A percentile compares a stretch with the other conserved stretches of the same genome.
Evolutionary conservation across 805 yeast species (phyloP).

Genomic region (Blastobotrys chiropterorum): DNA sequence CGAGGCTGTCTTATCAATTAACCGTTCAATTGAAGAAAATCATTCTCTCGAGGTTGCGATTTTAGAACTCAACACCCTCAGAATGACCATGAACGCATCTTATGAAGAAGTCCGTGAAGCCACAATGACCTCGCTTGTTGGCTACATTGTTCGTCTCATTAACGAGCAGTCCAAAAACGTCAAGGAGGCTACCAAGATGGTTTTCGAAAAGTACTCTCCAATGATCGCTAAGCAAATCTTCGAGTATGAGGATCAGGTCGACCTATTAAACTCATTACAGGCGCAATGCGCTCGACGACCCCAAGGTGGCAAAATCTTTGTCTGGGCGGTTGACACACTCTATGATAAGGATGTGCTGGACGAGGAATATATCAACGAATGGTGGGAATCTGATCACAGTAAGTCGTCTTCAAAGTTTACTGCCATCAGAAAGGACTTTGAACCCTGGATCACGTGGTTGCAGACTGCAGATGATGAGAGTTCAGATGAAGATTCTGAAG

Average conservation of each 20-base stretch:
- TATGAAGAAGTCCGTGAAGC: slow-evolving; percentile 89
- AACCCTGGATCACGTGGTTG: slow-evolving; percentile 82
- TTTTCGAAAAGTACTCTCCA: slow-evolving; percentile 77
- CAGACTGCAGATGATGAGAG: slow-evolving; percentile 67
- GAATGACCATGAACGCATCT: slow-evolving; percentile 96
- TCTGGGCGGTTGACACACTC: slow-evolving; percentile 49
- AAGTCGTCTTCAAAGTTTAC: slow-evolving; percentile 36
- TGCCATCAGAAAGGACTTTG: slow-evolving; percentile 50
- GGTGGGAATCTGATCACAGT: slow-evolving; percentile 64
- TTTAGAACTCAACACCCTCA: slow-evolving; percentile 83
- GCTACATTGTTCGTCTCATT: slow-evolving; percentile 65
- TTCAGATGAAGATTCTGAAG: slow-evolving; percentile 40
- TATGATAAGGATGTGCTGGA: slow-evolving; percentile 79
- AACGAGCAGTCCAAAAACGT: slow-evolving; percentile 70
- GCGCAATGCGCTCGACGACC: slow-evolving; percentile 37
- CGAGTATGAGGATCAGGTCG: slow-evolving; percentile 69
- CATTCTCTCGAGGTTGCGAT: slow-evolving; percentile 92
- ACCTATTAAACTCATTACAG: slow-evolving; percentile 49
- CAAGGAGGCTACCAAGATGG: slow-evolving; percentile 68
- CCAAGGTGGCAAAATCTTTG: slow-evolving; percentile 41
- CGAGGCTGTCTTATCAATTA: slow-evolving; percentile 92
- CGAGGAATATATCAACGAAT: slow-evolving; percentile 68
- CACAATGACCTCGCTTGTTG: slow-evolving; percentile 64
- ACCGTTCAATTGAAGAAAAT: slow-evolving; percentile 84
- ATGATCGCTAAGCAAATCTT: slow-evolving; percentile 81